These are phyloP conservation scores for Hura crepitans DNA, from an alignment of 441 rosid genomes.

Conservation along the genomic window DNA sequence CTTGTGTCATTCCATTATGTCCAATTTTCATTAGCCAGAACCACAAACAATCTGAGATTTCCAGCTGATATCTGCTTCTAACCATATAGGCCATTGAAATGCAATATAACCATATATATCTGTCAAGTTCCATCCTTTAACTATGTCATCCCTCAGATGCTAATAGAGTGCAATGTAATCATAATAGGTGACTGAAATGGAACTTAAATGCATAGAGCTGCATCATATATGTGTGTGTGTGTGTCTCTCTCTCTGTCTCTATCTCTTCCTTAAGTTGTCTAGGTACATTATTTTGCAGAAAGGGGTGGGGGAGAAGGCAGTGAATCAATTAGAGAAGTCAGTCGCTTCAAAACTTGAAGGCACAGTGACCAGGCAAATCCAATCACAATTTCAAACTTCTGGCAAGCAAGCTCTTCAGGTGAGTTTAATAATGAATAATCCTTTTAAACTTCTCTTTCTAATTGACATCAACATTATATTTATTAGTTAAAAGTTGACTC, in stretches of 20 bases:
- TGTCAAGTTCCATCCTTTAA: too few relatives aligned
- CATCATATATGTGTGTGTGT: too few relatives aligned
- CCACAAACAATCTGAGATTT: constrained; percentile 5
- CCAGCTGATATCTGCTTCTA: background rate
- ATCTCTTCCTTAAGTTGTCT: background rate
- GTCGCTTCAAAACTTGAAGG: constrained; percentile 63
- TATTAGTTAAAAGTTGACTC: background rate
- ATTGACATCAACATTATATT: background rate
- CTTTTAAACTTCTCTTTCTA: constrained; percentile 1
- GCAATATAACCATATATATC: too few relatives aligned
- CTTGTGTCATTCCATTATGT: background rate
- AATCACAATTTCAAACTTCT: constrained; percentile 69
- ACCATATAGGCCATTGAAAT: constrained; percentile 10
- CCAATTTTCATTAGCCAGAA: background rate
- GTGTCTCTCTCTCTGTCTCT: background rate
- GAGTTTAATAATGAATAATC: constrained; percentile 11
- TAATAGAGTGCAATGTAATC: constrained; percentile 3
- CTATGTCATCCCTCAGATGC: constrained; percentile 17
- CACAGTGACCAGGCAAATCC: constrained; percentile 65
- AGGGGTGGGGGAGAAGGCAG: constrained; percentile 71
- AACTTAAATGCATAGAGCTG: background rate
- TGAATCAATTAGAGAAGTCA: constrained; percentile 61
- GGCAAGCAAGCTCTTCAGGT: constrained; percentile 87
- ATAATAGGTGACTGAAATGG: constrained; percentile 5
- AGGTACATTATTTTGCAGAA: constrained; percentile 36